phyloP scores from a whole-genome alignment of 202 grass and related monocot genomes.

The Schoenoplectus triqueter region DNA sequence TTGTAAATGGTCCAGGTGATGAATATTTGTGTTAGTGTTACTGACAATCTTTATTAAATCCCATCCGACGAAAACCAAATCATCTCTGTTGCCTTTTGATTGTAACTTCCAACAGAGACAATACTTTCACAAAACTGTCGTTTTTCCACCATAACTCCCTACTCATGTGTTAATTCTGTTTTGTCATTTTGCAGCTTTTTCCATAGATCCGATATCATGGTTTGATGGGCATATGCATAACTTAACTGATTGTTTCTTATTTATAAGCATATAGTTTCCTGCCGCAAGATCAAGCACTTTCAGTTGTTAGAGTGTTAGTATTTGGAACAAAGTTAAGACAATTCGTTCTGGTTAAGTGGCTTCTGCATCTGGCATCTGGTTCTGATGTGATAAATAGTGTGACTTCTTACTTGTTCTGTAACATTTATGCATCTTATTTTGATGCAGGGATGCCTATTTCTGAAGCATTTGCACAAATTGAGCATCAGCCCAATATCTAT shows the following conservation, averaged over 20 bases:
- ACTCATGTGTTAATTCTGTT: background rate
- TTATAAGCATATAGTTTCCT: background rate
- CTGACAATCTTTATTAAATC: background rate
- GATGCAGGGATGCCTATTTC: slow-evolving; percentile 89
- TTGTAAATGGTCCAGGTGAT: background rate
- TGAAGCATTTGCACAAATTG: slow-evolving; percentile 83
- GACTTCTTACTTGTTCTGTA: slow-evolving; percentile 14
- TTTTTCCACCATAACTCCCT: background rate
- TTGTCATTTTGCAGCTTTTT: background rate
- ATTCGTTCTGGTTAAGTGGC: background rate
- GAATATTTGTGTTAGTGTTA: background rate
- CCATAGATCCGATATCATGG: background rate
- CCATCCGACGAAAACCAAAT: background rate
- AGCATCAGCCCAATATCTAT: slow-evolving; percentile 81
- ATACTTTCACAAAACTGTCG: background rate
- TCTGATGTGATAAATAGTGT: background rate
- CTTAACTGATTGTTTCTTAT: background rate
- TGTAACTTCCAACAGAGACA: background rate
- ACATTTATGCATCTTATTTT: slow-evolving; percentile 22
- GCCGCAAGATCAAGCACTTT: background rate
- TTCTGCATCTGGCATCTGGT: background rate
- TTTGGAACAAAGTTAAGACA: background rate
- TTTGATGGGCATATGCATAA: background rate
- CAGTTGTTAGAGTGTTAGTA: background rate
- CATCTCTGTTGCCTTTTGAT: background rate